Percentiles rank a stretch among this genome's conserved stretches.
phyloP scores from a whole-genome alignment of 805 yeast genomes.

The Yueomyces sp. region DNA sequence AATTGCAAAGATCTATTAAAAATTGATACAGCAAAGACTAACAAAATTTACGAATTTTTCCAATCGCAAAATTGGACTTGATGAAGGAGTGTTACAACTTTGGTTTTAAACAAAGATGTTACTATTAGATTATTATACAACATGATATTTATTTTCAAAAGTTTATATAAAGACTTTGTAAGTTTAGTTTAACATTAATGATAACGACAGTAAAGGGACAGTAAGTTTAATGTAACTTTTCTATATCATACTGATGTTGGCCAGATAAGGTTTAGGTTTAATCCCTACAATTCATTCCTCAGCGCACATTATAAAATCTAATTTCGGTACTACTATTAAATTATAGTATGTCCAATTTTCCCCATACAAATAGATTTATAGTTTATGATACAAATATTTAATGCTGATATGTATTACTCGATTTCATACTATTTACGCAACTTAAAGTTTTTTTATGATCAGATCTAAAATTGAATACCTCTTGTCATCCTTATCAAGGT shows the following conservation, averaged over 20 bases:
- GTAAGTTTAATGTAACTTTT: too few species aligned
- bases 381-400: neutral
- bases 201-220: too few species aligned
- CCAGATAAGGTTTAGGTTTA: too few species aligned
- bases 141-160: neutral
- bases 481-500: constrained; percentile 17
- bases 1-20: constrained; percentile 74
- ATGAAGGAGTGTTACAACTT: neutral
- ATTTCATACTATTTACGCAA: too few species aligned
- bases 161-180: constrained; percentile 1
- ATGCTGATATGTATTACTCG: too few species aligned
- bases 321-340: too few species aligned
- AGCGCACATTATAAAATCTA: too few species aligned
- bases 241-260: too few species aligned
- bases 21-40: constrained; percentile 77
- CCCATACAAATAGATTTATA: neutral
- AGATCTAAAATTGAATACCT: constrained; percentile 19
- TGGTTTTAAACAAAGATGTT: neutral
- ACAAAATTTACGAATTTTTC: constrained; percentile 84
- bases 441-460: constrained; percentile 21
- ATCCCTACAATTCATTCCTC: too few species aligned
- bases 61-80: constrained; percentile 79
- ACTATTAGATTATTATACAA: constrained; percentile 1
- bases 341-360: neutral
- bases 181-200: neutral